A percentile compares a stretch with the other conserved stretches of the same genome.
Evolutionary conservation across 148 eudicot species (phyloP).

Genomic region (Rhododendron simsii): DNA sequence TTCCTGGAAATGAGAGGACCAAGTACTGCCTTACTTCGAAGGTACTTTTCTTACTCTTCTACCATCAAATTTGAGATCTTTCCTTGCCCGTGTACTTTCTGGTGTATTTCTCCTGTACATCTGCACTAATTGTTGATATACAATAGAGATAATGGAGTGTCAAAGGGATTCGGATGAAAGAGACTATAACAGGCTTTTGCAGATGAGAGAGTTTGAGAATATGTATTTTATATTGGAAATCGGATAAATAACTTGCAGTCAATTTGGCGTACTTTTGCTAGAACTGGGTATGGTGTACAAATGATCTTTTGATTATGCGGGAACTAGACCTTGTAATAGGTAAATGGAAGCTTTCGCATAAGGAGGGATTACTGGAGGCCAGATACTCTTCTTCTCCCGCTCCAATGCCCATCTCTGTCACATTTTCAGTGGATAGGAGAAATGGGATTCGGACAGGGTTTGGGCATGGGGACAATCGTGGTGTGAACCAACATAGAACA

Average conservation of each 20-base stretch:
- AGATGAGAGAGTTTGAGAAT: background rate
- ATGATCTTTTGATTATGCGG: background rate
- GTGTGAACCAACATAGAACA: background rate
- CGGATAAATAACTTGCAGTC: background rate
- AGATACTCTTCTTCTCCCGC: background rate
- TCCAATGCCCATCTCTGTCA: background rate
- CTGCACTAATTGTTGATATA: background rate
- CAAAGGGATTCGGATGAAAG: background rate
- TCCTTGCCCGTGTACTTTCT: background rate
- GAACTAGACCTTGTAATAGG: background rate
- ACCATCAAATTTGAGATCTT: background rate
- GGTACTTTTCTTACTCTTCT: slow-evolving; percentile 29
- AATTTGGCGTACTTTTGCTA: background rate
- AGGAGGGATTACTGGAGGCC: background rate
- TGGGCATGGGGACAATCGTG: background rate
- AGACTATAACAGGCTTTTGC: background rate
- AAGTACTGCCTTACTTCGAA: slow-evolving; percentile 96
- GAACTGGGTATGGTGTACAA: background rate
- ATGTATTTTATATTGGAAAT: background rate
- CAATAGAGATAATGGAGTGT: background rate
- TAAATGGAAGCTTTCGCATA: background rate
- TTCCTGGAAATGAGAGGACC: slow-evolving; percentile 98
- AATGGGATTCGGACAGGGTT: background rate
- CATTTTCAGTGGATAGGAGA: background rate
- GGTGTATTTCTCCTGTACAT: background rate